Evolutionary conservation across 2,329 filamentous ascomycete species (phyloP), one percentile per base, ranked within the genome.

Genomic region (Aspergillus transmontanensis): DNA sequence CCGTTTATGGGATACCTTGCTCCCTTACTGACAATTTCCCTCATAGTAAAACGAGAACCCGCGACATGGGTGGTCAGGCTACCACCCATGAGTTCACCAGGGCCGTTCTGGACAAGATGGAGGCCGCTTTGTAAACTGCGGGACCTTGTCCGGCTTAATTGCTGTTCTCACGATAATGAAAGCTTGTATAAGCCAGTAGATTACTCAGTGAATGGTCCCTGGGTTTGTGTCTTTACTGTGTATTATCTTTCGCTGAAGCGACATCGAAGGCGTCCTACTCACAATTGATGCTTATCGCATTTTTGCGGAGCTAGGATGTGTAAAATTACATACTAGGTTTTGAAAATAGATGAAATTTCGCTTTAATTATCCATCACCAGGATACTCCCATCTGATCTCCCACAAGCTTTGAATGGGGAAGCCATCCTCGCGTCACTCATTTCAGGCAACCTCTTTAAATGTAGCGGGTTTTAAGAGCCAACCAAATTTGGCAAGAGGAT

Each of bases 91-190:
- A 98, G 80, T 99, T 98, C 85, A 98, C 95, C 75, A 87, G 90
- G 75, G 94, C 95, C 73, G 91, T 99, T 76, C 86, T 99, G 76
- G 88, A 94, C 84, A 92, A 95, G 87, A 96, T 99, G 93, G 94
- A 98, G 85, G 82, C 78, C 66, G 74, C 84, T 72, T 75, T 89
- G 78, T 90, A 87, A 78, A 71, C 64, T 60, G 67, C 34, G 58
- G 58, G 60, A 64, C 56, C 58, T 53, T 62, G 66, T 59, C 59
- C 64, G 61, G 62, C 48, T 45, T 53, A 53, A 54, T 51, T 59
- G 64, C 66, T 62, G 69, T 68, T 69, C 68, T 68, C 66, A 73
- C 68, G 62, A 66, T 67, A 68, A 69, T 65, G 69, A 69, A 68
- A 63, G 34, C 60, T 61, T 69, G 59, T 61, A 65, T 60, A 63